A percentile compares a stretch with the other conserved stretches of the same genome.
Conservation (phyloP, 169 alveolate genomes). For the Besnoitia besnoiti region DNA sequence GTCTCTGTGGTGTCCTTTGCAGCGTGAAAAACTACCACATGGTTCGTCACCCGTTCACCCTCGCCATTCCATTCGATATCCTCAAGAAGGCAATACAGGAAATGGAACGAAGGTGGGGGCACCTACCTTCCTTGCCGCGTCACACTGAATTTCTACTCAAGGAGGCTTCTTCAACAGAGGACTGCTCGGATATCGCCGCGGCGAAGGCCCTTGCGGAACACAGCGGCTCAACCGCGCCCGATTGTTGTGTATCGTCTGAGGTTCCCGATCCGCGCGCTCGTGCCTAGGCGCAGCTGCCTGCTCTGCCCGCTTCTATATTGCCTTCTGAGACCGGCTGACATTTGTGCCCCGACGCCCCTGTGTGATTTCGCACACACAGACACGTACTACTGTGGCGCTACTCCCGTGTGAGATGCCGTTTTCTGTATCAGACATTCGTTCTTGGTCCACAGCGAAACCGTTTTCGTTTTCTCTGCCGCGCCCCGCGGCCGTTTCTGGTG, state of each 20-base stretch:
- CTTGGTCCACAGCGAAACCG: no score
- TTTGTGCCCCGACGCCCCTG: no score
- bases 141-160: neutral
- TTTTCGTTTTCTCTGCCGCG: no score
- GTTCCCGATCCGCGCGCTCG: slow-evolving; percentile 6
- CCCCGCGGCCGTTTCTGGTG: no score
- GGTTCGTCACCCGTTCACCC: slow-evolving; percentile 55
- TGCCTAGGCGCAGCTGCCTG: no score
- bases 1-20: slow-evolving; percentile 2
- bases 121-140: neutral
- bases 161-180: neutral
- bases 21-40: slow-evolving; percentile 58
- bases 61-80: slow-evolving; percentile 9
- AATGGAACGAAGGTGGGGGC: neutral
- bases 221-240: neutral
- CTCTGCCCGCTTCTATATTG: no score
- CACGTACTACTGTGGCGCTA: no score
- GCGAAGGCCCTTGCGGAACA: neutral
- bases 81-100: neutral
- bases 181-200: neutral
- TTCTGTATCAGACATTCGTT: no score
- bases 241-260: neutral
- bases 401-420: no score
- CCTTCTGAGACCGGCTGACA: no score
- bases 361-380: no score